These are phyloP conservation scores for Botrytis paeoniae DNA, from an alignment of 2,329 filamentous ascomycete species.

Conservation along the genomic window DNA sequence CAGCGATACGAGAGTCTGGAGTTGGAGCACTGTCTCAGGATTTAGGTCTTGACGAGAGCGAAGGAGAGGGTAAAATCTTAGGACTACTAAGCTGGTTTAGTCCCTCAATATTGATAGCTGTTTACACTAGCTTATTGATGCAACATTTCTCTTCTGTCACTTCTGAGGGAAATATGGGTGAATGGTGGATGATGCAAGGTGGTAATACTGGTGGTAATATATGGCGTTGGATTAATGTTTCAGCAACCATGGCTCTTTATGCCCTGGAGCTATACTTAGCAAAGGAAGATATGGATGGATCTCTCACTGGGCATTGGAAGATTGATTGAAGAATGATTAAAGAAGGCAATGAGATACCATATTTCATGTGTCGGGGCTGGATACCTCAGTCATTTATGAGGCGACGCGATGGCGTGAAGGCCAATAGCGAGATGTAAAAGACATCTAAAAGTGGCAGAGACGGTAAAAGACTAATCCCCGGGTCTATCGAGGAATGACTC, in stretches of 20 bases:
- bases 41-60: slow-evolving; percentile 78
- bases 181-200: slow-evolving; percentile 83
- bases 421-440: slow-evolving; percentile 6
- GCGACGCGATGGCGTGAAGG: background rate
- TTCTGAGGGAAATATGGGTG: slow-evolving; percentile 58
- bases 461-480: background rate
- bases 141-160: slow-evolving; percentile 85
- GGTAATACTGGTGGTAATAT: slow-evolving; percentile 79
- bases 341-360: slow-evolving; percentile 5
- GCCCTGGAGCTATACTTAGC: slow-evolving; percentile 86
- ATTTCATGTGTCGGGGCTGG: slow-evolving; percentile 18
- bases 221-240: slow-evolving; percentile 92
- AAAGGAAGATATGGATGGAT: slow-evolving; percentile 72
- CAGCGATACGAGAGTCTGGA: slow-evolving; percentile 83
- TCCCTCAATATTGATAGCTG: slow-evolving; percentile 88
- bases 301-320: slow-evolving; percentile 83
- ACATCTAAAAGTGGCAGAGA: background rate
- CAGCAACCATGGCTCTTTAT: slow-evolving; percentile 84
- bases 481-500: slow-evolving; percentile 1
- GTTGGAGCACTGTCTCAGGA: slow-evolving; percentile 80
- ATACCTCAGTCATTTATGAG: slow-evolving; percentile 4
- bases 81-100: slow-evolving; percentile 91
- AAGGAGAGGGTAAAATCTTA: slow-evolving; percentile 75
- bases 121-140: slow-evolving; percentile 92
- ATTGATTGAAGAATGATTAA: slow-evolving; percentile 62